A percentile compares a stretch with the other conserved stretches of the same genome.
Evolutionary conservation across 1,139 yeast genomes (phyloP).

Genomic region (Candida sanyaensis): DNA sequence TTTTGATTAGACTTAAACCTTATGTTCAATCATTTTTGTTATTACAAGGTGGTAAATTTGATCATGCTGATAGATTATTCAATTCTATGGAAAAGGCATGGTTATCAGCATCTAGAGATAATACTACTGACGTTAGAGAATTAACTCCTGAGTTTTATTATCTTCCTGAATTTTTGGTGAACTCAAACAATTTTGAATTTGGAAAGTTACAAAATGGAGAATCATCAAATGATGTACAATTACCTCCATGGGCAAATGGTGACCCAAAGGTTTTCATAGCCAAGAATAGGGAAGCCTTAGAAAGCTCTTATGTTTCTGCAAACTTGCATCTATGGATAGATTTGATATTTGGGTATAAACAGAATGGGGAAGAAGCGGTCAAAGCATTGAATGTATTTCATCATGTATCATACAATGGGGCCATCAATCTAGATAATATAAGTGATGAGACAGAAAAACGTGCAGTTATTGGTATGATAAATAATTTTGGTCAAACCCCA

Average conservation of each 20-base stretch:
- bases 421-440: conserved; percentile 71
- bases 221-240: conserved; percentile 55
- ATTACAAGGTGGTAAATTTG: conserved; percentile 84
- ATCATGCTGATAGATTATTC: conserved; percentile 81
- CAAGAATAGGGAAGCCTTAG: conserved; percentile 79
- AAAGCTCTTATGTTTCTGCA: conserved; percentile 74
- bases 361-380: conserved; percentile 68
- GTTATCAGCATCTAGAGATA: conserved; percentile 74
- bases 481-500: conserved; percentile 91
- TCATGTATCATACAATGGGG: conserved; percentile 80
- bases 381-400: conserved; percentile 74
- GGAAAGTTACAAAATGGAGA: conserved; percentile 69
- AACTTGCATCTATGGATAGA: conserved; percentile 83
- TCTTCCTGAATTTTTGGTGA: conserved; percentile 71
- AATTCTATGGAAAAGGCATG: conserved; percentile 73
- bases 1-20: conserved; percentile 72
- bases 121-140: conserved; percentile 85
- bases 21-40: conserved; percentile 75
- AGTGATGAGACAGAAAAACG: conserved; percentile 70
- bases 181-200: conserved; percentile 64
- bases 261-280: conserved; percentile 72
- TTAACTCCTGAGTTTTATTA: conserved; percentile 82
- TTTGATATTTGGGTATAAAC: conserved; percentile 76
- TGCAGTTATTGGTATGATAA: conserved; percentile 80
- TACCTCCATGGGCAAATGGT: conserved; percentile 83